Conservation (phyloP, 2,329 filamentous ascomycete genomes). For the Alternaria ethzedia region DNA sequence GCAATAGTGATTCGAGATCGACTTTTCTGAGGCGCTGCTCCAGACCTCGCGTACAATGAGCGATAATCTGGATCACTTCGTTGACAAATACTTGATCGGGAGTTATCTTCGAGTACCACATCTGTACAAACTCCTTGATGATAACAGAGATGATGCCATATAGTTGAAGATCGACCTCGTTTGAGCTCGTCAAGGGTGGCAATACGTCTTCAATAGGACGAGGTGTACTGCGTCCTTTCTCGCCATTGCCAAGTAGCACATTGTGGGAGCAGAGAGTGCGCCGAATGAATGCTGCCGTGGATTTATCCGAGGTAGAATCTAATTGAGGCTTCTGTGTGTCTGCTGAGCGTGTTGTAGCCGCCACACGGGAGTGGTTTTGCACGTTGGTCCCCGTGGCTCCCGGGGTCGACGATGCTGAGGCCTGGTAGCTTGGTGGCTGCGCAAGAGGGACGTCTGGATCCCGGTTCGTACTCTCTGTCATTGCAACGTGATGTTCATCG, state of each 20-base stretch:
- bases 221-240: slow-evolving; percentile 63
- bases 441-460: slow-evolving; percentile 27
- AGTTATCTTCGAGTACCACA: slow-evolving; percentile 93
- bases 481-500: slow-evolving; percentile 27
- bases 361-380: slow-evolving; percentile 22
- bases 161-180: slow-evolving; percentile 89
- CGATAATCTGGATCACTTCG: slow-evolving; percentile 88
- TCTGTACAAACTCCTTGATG: slow-evolving; percentile 86
- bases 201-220: slow-evolving; percentile 79
- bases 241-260: slow-evolving; percentile 54
- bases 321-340: slow-evolving; percentile 34
- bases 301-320: slow-evolving; percentile 70
- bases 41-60: slow-evolving; percentile 85
- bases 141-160: slow-evolving; percentile 92
- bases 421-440: slow-evolving; percentile 29
- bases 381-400: slow-evolving; percentile 16
- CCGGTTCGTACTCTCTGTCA: slow-evolving; percentile 36
- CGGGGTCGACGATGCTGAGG: slow-evolving; percentile 16
- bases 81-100: slow-evolving; percentile 86
- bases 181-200: slow-evolving; percentile 90
- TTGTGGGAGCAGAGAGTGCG: slow-evolving; percentile 80
- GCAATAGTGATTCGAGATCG: slow-evolving; percentile 79
- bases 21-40: slow-evolving; percentile 85
- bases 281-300: slow-evolving; percentile 81
- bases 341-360: slow-evolving; percentile 19